Evolutionary conservation across 1,284 basidiomycete genomes (phyloP).

Genomic region (Ustilago lituana): DNA sequence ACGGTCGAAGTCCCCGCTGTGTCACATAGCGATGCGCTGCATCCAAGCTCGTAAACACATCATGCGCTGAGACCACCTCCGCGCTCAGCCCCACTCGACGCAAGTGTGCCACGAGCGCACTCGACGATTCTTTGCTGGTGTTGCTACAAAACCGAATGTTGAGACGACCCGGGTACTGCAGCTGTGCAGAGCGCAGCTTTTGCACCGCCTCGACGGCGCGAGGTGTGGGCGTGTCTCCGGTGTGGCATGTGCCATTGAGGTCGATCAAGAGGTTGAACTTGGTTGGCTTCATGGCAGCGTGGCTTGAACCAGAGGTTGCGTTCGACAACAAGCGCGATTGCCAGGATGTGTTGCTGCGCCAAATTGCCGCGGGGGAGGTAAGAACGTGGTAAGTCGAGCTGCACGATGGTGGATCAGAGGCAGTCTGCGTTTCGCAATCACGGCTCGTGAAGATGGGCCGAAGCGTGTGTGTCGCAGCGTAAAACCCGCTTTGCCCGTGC

Average conservation of each 20-base stretch:
- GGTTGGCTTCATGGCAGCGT: conserved; percentile 3
- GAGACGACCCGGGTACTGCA: conserved; percentile 7
- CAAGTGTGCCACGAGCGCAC: conserved; percentile 24
- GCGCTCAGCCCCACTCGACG: conserved; percentile 14
- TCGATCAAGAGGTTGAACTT: conserved; percentile 46
- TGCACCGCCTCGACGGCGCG: conserved; percentile 28
- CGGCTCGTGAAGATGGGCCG: too few species aligned
- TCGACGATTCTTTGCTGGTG: conserved; percentile 40
- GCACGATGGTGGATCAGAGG: too few species aligned
- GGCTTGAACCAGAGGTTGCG: neutral
- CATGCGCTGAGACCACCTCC: conserved; percentile 16
- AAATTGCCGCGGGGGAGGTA: too few species aligned
- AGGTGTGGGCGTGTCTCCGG: conserved; percentile 28
- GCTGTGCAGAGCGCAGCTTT: conserved; percentile 24
- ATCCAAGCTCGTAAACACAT: conserved; percentile 41
- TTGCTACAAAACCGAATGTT: conserved; percentile 45
- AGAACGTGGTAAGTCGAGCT: too few species aligned
- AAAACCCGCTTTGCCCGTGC: too few species aligned
- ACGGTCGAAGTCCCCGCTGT: conserved; percentile 15
- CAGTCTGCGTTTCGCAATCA: too few species aligned
- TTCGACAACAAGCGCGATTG: neutral
- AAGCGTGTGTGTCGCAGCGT: too few species aligned
- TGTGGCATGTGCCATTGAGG: conserved; percentile 44
- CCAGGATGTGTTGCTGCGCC: too few species aligned
- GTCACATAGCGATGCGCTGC: conserved; percentile 22